phyloP scores from a whole-genome alignment of 1,284 basidiomycete species.

The Cutaneotrichosporon spelunceum region DNA sequence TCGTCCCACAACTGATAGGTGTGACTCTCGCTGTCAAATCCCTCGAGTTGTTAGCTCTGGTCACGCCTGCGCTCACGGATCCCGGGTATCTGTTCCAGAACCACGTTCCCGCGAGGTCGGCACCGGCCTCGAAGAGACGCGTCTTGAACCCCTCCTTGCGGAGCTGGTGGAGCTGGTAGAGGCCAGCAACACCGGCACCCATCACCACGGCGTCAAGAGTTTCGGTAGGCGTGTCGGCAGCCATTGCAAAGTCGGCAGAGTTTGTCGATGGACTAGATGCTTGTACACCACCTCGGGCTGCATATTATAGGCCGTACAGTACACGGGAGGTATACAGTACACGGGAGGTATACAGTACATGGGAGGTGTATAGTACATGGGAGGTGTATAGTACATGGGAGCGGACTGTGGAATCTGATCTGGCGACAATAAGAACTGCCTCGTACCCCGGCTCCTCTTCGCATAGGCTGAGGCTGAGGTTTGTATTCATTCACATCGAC shows the following conservation, averaged over 20 bases:
- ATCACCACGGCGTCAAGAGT: slow-evolving; percentile 18
- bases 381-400: no score
- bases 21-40: slow-evolving; percentile 15
- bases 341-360: no score
- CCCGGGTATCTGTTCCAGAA: slow-evolving; percentile 25
- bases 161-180: slow-evolving; percentile 22
- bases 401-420: no score
- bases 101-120: slow-evolving; percentile 22
- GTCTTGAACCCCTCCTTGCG: slow-evolving; percentile 16
- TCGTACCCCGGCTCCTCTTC: no score
- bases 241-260: neutral
- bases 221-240: neutral
- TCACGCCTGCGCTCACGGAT: neutral
- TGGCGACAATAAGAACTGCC: no score
- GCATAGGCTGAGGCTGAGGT: no score
- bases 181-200: slow-evolving; percentile 22
- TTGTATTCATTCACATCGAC: no score
- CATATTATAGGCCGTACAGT: no score
- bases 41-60: neutral
- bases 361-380: no score
- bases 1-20: slow-evolving; percentile 22
- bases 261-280: neutral
- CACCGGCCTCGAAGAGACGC: slow-evolving; percentile 12
- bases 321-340: no score
- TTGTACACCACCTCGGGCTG: no score